phyloP scores from a whole-genome alignment of 1,284 basidiomycete species.

The Pyrrhoderma noxium region DNA sequence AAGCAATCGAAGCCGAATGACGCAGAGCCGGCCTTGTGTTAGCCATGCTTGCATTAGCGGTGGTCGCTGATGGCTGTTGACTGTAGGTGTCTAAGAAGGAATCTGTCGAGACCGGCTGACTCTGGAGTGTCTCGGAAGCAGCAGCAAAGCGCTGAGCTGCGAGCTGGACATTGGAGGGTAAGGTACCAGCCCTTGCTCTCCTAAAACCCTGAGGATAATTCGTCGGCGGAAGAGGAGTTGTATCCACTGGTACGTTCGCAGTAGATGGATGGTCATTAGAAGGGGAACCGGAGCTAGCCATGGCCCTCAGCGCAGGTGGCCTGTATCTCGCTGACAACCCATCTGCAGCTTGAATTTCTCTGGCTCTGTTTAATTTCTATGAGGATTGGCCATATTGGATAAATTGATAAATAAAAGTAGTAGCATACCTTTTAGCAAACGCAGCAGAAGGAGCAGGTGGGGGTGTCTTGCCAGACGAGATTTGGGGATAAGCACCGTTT shows the following conservation, averaged over 20 bases:
- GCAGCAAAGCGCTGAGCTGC: conserved; percentile 77
- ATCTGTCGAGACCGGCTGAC: conserved; percentile 52
- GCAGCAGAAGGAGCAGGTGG: conserved; percentile 85
- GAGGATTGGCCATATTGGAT: conserved; percentile 18
- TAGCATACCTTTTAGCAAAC: conserved; percentile 71
- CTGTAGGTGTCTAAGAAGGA: conserved; percentile 45
- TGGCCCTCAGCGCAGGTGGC: conserved; percentile 70
- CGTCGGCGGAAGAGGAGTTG: conserved; percentile 50
- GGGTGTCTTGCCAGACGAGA: conserved; percentile 77
- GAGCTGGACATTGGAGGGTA: conserved; percentile 82
- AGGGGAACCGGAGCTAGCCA: conserved; percentile 62
- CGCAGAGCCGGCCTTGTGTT: conserved; percentile 64
- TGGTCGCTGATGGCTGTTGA: conserved; percentile 33
- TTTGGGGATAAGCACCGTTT: conserved; percentile 71
- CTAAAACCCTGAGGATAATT: conserved; percentile 74
- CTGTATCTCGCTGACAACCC: conserved; percentile 59
- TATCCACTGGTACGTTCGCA: conserved; percentile 50
- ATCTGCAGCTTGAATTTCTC: conserved; percentile 75
- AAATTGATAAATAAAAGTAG: conserved; percentile 5
- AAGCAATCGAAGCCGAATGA: conserved; percentile 65
- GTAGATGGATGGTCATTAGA: conserved; percentile 56
- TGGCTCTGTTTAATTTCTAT: conserved; percentile 44
- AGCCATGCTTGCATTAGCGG: conserved; percentile 33
- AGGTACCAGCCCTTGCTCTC: conserved; percentile 82
- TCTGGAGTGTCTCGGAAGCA: conserved; percentile 49